Percentiles rank a stretch among this genome's conserved stretches.
Conservation (phyloP, 331 rosid genomes). For the Rhamnella rubrinervis region DNA sequence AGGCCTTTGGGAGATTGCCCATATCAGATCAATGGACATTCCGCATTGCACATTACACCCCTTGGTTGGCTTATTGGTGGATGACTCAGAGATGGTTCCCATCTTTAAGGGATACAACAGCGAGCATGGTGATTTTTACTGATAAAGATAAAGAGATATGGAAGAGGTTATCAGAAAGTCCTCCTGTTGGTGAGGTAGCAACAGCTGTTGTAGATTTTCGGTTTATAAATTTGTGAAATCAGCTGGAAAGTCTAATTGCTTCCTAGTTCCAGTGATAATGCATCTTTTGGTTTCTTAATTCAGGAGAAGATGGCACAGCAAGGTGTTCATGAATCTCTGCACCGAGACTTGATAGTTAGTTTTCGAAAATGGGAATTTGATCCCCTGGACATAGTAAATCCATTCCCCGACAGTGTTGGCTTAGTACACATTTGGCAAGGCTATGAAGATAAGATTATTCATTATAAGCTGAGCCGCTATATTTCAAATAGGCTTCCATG, state of each 20-base stretch:
- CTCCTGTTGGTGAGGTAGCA: conserved; percentile 43
- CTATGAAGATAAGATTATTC: conserved; percentile 61
- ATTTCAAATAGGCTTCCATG: conserved; percentile 52
- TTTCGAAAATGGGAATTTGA: conserved; percentile 66
- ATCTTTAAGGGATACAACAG: conserved; percentile 31
- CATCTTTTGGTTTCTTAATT: conserved; percentile 5
- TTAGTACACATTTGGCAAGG: conserved; percentile 82
- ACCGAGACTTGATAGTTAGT: conserved; percentile 48
- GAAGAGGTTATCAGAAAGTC: conserved; percentile 31
- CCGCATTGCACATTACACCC: conserved; percentile 56
- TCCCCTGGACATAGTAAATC: conserved; percentile 45
- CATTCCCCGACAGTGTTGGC: conserved; percentile 45
- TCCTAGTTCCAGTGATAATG: too few species aligned
- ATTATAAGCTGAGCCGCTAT: conserved; percentile 37
- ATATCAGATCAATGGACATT: conserved; percentile 41
- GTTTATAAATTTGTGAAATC: too few species aligned
- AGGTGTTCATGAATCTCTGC: conserved; percentile 63
- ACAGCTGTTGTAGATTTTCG: neutral
- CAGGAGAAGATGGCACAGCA: conserved; percentile 68
- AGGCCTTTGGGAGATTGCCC: conserved; percentile 38
- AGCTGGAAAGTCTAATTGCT: too few species aligned
- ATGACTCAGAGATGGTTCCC: conserved; percentile 76
- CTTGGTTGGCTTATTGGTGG: conserved; percentile 85
- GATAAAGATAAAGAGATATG: conserved; percentile 44
- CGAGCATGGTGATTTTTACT: conserved; percentile 10